Conservation (phyloP, 2,329 filamentous ascomycete species). For the Mycosphaerella sp. region DNA sequence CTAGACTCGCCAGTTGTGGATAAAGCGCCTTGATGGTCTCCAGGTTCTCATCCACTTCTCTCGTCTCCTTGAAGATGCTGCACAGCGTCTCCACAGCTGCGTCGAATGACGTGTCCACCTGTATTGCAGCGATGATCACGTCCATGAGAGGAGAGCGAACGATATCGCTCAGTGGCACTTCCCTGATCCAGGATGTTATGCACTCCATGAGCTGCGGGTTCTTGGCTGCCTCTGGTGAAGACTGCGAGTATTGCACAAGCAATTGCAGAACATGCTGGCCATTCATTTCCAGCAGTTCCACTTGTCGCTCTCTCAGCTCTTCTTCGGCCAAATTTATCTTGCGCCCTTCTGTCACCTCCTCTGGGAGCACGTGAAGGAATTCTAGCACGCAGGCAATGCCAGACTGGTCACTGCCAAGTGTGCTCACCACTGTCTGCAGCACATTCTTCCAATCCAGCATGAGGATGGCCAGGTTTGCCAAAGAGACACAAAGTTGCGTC, state of each 20-base stretch:
- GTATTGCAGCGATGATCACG: constrained; percentile 70
- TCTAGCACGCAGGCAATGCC: constrained; percentile 86
- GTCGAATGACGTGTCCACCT: constrained; percentile 71
- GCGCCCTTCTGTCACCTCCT: constrained; percentile 98
- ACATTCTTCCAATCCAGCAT: constrained; percentile 96
- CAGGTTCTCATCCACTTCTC: constrained; percentile 86
- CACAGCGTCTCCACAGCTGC: constrained; percentile 89
- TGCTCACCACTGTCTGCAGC: constrained; percentile 69
- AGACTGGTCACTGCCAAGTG: constrained; percentile 68
- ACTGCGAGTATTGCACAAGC: constrained; percentile 84
- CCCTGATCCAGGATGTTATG: constrained; percentile 92
- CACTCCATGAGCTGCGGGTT: constrained; percentile 92
- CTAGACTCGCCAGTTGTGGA: constrained; percentile 69
- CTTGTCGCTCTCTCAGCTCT: constrained; percentile 78
- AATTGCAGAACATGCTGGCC: constrained; percentile 79
- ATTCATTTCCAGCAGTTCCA: constrained; percentile 85
- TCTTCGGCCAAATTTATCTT: constrained; percentile 99
- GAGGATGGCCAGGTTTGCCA: constrained; percentile 92
- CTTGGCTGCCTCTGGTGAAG: constrained; percentile 77
- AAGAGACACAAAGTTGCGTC: constrained; percentile 88
- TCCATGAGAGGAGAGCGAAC: constrained; percentile 80
- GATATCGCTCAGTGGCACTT: constrained; percentile 77
- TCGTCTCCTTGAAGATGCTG: constrained; percentile 83
- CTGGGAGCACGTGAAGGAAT: constrained; percentile 91
- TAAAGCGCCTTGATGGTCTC: constrained; percentile 76